Evolutionary conservation across 164 flowering plant genomes (phyloP).

Genomic region (Sextonia rubra): DNA sequence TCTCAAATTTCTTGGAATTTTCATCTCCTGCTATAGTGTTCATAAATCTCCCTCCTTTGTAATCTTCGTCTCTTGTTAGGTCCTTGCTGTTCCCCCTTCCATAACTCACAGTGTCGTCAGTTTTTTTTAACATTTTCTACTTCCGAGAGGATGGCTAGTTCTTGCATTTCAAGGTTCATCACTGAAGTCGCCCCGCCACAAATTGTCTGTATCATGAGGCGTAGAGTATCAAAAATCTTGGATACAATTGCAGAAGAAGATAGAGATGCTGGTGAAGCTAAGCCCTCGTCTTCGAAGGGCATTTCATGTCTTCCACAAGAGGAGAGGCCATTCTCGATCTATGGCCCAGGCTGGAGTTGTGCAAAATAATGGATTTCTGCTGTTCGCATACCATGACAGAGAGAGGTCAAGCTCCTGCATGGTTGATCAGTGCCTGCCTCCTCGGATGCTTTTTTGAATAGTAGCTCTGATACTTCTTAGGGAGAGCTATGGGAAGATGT

Average conservation of each 20-base stretch:
- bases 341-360: slow-evolving; percentile 1
- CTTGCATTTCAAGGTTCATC: slow-evolving; percentile 38
- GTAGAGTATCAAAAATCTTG: slow-evolving; percentile 36
- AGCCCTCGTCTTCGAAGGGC: slow-evolving; percentile 1
- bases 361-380: neutral
- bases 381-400: neutral
- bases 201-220: slow-evolving; percentile 37
- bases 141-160: slow-evolving; percentile 32
- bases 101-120: no score
- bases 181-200: slow-evolving; percentile 56
- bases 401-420: neutral
- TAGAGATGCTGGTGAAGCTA: slow-evolving; percentile 13
- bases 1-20: neutral
- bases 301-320: slow-evolving; percentile 16
- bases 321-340: slow-evolving; percentile 21
- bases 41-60: neutral
- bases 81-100: neutral
- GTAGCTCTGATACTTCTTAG: no score
- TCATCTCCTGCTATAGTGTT: neutral
- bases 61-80: neutral
- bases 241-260: slow-evolving; percentile 57
- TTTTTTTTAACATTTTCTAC: neutral
- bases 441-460: neutral
- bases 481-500: neutral
- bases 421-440: no score